Evolutionary conservation across 352 stramenopile species (phyloP).

Genomic region (Globisporangium okanoganense): DNA sequence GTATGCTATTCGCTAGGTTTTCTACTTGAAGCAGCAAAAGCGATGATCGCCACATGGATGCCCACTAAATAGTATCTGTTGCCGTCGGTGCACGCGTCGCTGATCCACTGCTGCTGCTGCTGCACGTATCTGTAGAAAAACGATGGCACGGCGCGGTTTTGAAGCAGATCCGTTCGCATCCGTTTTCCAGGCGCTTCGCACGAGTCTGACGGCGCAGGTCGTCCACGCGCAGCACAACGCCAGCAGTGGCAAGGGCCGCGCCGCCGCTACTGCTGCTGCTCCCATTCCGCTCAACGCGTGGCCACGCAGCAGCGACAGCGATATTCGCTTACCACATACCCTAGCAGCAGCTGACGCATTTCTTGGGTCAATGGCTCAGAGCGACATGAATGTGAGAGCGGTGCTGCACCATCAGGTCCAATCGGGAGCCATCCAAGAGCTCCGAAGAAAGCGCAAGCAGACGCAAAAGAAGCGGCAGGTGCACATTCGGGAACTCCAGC

Average conservation of each 20-base stretch:
- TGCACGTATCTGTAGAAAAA: background rate
- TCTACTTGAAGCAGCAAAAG: background rate
- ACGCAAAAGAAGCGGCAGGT: background rate
- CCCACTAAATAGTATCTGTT: background rate
- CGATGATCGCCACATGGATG: background rate
- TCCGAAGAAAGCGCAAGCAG: slow-evolving; percentile 1
- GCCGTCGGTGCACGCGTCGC: background rate
- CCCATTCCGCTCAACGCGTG: slow-evolving; percentile 4
- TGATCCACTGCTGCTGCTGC: background rate
- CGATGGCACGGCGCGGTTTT: background rate
- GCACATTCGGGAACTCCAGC: slow-evolving; percentile 1
- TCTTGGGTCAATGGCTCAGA: background rate
- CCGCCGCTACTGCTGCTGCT: too few species aligned
- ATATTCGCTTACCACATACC: background rate
- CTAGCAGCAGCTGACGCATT: background rate
- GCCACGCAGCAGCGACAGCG: background rate
- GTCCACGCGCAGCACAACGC: background rate
- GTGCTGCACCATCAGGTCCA: slow-evolving; percentile 1
- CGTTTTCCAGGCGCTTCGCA: slow-evolving; percentile 14
- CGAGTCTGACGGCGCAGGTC: slow-evolving; percentile 12
- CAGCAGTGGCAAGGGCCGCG: background rate
- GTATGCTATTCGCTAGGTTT: background rate
- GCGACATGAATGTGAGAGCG: background rate
- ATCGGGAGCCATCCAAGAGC: background rate
- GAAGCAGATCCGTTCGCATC: background rate